Conservation (phyloP, 495 filamentous ascomycete genomes). For the Usnea hakonensis region DNA sequence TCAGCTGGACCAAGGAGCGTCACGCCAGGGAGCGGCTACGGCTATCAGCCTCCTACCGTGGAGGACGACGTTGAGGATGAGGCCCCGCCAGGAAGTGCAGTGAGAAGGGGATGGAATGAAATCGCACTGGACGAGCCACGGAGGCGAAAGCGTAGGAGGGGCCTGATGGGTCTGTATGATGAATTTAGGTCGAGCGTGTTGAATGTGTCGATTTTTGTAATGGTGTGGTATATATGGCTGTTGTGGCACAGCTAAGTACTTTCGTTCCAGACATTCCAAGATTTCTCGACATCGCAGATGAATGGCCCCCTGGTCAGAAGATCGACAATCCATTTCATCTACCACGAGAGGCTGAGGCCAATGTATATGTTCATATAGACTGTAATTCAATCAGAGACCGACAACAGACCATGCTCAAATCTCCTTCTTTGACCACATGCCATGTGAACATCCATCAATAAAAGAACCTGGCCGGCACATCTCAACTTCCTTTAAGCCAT, state of each 20-base stretch:
- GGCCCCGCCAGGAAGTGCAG: neutral
- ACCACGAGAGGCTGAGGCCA: too few species aligned
- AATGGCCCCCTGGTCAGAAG: too few species aligned
- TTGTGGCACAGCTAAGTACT: constrained; percentile 47
- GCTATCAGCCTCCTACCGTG: constrained; percentile 13
- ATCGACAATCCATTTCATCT: too few species aligned
- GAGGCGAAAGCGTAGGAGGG: constrained; percentile 15
- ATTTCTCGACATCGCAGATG: too few species aligned
- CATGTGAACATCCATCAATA: too few species aligned
- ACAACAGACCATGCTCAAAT: too few species aligned
- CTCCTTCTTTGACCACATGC: too few species aligned
- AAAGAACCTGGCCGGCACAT: too few species aligned
- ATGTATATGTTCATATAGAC: too few species aligned
- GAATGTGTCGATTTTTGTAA: constrained; percentile 38
- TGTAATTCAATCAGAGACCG: too few species aligned
- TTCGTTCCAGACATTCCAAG: too few species aligned
- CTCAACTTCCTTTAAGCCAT: too few species aligned
- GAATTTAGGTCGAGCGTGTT: constrained; percentile 31
- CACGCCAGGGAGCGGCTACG: constrained; percentile 21
- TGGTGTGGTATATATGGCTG: constrained; percentile 46
- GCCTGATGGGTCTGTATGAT: constrained; percentile 18
- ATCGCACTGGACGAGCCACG: constrained; percentile 16
- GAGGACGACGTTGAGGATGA: constrained; percentile 7
- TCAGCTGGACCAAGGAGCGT: constrained; percentile 22
- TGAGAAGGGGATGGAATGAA: constrained; percentile 17